A percentile compares a stretch with the other conserved stretches of the same genome.
phyloP scores from a whole-genome alignment of 2,329 filamentous ascomycete species.

The Thielaviopsis euricoi region DNA sequence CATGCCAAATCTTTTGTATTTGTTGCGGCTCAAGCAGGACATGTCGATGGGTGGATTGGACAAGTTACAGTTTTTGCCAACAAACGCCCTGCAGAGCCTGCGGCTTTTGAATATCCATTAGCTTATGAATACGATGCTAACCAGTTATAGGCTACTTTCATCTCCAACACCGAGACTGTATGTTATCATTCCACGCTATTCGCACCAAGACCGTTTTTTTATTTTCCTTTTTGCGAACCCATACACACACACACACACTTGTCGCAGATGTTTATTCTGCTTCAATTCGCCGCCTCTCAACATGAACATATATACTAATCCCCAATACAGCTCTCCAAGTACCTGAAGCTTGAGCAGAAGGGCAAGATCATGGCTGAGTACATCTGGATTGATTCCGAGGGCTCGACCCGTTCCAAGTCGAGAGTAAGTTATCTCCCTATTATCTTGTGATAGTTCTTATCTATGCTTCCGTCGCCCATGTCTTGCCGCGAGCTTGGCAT shows the following conservation, averaged over 20 bases:
- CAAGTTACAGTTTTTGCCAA: neutral
- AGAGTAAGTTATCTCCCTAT: conserved; percentile 51
- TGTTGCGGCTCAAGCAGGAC: neutral
- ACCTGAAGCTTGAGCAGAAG: conserved; percentile 78
- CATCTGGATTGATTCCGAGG: conserved; percentile 80
- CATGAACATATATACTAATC: neutral
- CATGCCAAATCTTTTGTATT: neutral
- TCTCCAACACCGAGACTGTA: conserved; percentile 10
- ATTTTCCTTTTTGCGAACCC: neutral
- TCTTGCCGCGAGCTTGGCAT: conserved; percentile 8
- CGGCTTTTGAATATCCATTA: neutral
- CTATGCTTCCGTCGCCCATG: neutral
- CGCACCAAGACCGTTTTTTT: neutral
- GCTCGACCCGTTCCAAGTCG: conserved; percentile 82
- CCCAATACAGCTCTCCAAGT: conserved; percentile 62
- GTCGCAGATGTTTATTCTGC: neutral
- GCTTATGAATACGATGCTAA: conserved; percentile 4
- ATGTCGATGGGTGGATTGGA: neutral
- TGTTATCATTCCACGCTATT: neutral
- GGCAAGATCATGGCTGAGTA: conserved; percentile 86
- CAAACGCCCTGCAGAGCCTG: neutral
- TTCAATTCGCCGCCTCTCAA: neutral
- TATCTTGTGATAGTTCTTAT: conserved; percentile 3
- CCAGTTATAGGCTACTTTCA: conserved; percentile 6
- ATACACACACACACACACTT: neutral